A percentile compares a stretch with the other conserved stretches of the same genome.
Conservation (phyloP, 805 yeast species). For the Komagataella mondaviorum region DNA sequence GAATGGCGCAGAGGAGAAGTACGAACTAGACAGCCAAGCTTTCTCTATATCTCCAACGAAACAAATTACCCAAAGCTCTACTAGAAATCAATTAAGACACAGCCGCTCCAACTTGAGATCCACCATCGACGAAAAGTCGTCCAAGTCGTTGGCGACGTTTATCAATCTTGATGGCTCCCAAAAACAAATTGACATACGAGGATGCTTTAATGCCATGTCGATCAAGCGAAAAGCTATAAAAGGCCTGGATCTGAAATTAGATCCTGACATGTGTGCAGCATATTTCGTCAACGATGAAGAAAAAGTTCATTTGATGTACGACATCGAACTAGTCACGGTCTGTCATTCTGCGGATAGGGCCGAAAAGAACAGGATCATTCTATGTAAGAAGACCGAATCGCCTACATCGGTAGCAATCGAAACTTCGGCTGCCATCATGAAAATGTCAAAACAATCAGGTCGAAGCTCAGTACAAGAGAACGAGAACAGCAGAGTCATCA, state of each 20-base stretch:
- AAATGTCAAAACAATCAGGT: slow-evolving; percentile 5
- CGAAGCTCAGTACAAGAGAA: slow-evolving; percentile 4
- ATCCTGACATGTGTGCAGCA: slow-evolving; percentile 39
- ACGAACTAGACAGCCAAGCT: background rate
- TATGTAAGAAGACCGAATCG: slow-evolving; percentile 48
- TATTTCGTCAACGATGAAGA: slow-evolving; percentile 37
- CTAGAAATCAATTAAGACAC: background rate
- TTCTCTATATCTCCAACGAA: background rate
- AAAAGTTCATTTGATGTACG: slow-evolving; percentile 39
- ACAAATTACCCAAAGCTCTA: background rate
- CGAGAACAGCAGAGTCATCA: slow-evolving; percentile 6
- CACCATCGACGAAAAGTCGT: slow-evolving; percentile 10
- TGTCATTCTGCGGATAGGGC: slow-evolving; percentile 63
- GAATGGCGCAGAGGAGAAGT: background rate
- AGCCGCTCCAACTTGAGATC: background rate
- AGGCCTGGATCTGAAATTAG: slow-evolving; percentile 33
- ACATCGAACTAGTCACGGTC: slow-evolving; percentile 69
- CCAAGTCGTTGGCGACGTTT: slow-evolving; percentile 34
- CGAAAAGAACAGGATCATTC: slow-evolving; percentile 57
- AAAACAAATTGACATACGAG: slow-evolving; percentile 55
- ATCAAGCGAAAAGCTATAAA: slow-evolving; percentile 60
- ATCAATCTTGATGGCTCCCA: slow-evolving; percentile 65
- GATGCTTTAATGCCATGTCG: slow-evolving; percentile 70
- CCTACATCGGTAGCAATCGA: slow-evolving; percentile 53
- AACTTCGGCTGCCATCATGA: slow-evolving; percentile 34